phyloP scores from a whole-genome alignment of 129 eudicot species.

The Artemisia tridentata region DNA sequence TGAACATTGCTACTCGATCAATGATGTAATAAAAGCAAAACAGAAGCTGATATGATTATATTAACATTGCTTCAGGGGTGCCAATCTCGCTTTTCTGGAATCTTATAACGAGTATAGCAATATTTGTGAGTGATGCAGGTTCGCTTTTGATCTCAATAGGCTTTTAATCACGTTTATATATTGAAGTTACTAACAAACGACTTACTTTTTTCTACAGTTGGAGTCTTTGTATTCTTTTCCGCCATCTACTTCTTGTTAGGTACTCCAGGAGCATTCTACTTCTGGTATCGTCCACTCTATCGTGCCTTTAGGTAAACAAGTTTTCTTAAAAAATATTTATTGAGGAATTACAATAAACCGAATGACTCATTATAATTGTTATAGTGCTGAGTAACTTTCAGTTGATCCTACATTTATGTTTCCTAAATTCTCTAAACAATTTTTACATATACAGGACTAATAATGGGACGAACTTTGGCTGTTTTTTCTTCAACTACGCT shows the following conservation, averaged over 20 bases:
- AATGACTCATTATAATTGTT: neutral
- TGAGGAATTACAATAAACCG: neutral
- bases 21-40: neutral
- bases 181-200: neutral
- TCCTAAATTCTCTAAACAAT: neutral
- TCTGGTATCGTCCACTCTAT: constrained; percentile 94
- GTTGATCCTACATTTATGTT: too few relatives aligned
- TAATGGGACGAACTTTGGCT: constrained; percentile 69
- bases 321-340: too few relatives aligned
- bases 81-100: constrained; percentile 73
- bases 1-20: neutral
- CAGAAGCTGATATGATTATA: neutral
- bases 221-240: constrained; percentile 61
- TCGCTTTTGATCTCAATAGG: neutral
- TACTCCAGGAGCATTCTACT: constrained; percentile 80
- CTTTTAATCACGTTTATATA: neutral
- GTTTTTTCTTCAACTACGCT: constrained; percentile 74
- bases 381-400: too few relatives aligned
- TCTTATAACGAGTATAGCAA: constrained; percentile 56
- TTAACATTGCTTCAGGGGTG: constrained; percentile 45
- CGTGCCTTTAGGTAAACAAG: constrained; percentile 76
- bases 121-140: constrained; percentile 78
- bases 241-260: constrained; percentile 68
- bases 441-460: constrained; percentile 50
- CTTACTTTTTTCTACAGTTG: constrained; percentile 35